Conservation (phyloP, 768 basidiomycete genomes). For the Austroboletus festivus region DNA sequence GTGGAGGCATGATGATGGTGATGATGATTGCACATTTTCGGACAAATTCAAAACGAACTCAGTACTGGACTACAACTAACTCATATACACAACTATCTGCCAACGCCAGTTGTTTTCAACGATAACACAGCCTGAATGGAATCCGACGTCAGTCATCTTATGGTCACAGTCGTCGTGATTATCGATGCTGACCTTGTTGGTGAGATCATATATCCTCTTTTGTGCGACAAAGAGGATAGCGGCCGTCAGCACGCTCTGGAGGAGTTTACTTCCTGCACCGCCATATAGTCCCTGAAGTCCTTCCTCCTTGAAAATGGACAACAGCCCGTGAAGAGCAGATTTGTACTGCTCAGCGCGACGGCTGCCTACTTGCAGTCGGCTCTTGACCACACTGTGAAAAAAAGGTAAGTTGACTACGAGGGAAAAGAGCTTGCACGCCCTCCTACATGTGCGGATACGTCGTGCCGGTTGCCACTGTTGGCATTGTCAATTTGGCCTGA, state of each 20-base stretch:
- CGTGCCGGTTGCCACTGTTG: conserved; percentile 45
- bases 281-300: conserved; percentile 83
- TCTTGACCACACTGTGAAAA: conserved; percentile 62
- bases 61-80: too few species aligned
- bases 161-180: background rate
- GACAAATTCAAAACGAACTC: too few species aligned
- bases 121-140: conserved; percentile 11
- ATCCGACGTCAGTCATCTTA: conserved; percentile 2
- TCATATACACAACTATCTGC: too few species aligned
- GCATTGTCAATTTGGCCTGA: background rate
- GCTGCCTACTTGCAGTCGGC: conserved; percentile 73
- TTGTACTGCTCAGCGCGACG: conserved; percentile 66
- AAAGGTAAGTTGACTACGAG: background rate
- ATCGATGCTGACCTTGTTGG: conserved; percentile 41
- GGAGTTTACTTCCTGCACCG: conserved; percentile 82
- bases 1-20: conserved; percentile 55
- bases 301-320: conserved; percentile 74
- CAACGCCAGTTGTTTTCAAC: conserved; percentile 5
- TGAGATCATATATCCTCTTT: conserved; percentile 73
- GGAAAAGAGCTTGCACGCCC: background rate
- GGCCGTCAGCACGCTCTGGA: conserved; percentile 90
- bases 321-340: conserved; percentile 73
- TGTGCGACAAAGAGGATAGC: conserved; percentile 93
- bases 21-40: too few species aligned
- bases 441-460: conserved; percentile 78